Evolutionary conservation across 768 basidiomycete species (phyloP), one percentile per base, ranked within the genome.

Genomic region (Suillus hirtellus): DNA sequence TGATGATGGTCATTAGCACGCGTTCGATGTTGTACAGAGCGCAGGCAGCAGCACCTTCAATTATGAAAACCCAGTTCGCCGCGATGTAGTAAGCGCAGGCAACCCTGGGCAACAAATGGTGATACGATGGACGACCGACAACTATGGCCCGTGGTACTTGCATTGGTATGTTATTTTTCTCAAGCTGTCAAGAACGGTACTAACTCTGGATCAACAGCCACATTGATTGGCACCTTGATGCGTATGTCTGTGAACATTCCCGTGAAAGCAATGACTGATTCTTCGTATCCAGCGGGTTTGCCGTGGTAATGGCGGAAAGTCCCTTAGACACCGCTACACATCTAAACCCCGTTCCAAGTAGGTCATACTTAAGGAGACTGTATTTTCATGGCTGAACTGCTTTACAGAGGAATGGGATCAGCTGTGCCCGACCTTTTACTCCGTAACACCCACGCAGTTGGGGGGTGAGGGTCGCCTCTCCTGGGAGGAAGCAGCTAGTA

Each of bases 21-120:
- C 73, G 7, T 84, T 84, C 65, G 75, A 76, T 47, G 82, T 84
- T n/a, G 71, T 83, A 21, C 71, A 78, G 59, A 79, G 78, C 58
- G 80, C 82, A 6, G 78, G 78, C 3, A 77, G 66, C 40, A 60
- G 64, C 1, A 62, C 55, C 1, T 76, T 74, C 68, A 84, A 84
- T 69, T 83, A 79, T 47, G 66, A 64, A 4, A 86, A 90, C 72
- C 89, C 89, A 0, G 79, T 80, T 53, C 73, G 79, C 62, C 74
- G 84, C 55, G 84, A 85, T 63, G 82, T 80, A 1, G 76, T 83
- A 17, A 70, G 64, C 60, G 70, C 74, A 6, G 72, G 70, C 4
- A 37, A n/a, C 17, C 8, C n/a, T 11, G 55, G 63, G 1, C 69
- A 72, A 40, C 67, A 69, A 15, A 79, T 80, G 35, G 78, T 77